These are phyloP conservation scores for Penicillium manginii DNA, from an alignment of 495 filamentous ascomycete genomes.

Conservation along the genomic window DNA sequence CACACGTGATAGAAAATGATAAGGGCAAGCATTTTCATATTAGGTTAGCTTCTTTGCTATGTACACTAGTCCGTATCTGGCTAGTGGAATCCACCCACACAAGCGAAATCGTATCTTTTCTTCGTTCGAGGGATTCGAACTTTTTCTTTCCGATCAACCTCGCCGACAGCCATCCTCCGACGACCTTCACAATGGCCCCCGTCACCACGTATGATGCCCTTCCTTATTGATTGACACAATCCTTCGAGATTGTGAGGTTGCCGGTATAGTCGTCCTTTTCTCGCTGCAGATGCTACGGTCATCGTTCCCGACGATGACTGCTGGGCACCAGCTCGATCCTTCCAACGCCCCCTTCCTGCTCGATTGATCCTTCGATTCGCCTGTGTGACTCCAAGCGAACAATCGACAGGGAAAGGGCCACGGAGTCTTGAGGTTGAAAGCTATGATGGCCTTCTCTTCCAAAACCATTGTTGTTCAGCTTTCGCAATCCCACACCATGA, in stretches of 20 bases:
- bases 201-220: constrained; percentile 65
- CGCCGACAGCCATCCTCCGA: constrained; percentile 47
- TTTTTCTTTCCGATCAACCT: constrained; percentile 43
- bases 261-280: constrained; percentile 73
- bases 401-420: constrained; percentile 51
- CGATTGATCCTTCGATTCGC: constrained; percentile 39
- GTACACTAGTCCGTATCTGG: constrained; percentile 5
- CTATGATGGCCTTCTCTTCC: constrained; percentile 66
- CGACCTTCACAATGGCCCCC: constrained; percentile 55
- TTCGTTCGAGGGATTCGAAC: constrained; percentile 30
- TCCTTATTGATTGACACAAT: constrained; percentile 44
- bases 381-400: constrained; percentile 31
- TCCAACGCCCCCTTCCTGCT: constrained; percentile 60
- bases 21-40: constrained; percentile 23
- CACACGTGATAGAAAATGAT: constrained; percentile 17
- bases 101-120: constrained; percentile 38
- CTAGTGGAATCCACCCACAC: constrained; percentile 34
- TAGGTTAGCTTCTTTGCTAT: constrained; percentile 1
- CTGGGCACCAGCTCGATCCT: constrained; percentile 79
- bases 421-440: constrained; percentile 84
- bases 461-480: constrained; percentile 75
- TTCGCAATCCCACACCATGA: constrained; percentile 32
- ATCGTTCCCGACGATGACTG: constrained; percentile 34
- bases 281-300: constrained; percentile 68
- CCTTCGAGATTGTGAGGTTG: constrained; percentile 54